Conservation (phyloP, 805 yeast genomes). For the Cyberlindnera maritima region DNA sequence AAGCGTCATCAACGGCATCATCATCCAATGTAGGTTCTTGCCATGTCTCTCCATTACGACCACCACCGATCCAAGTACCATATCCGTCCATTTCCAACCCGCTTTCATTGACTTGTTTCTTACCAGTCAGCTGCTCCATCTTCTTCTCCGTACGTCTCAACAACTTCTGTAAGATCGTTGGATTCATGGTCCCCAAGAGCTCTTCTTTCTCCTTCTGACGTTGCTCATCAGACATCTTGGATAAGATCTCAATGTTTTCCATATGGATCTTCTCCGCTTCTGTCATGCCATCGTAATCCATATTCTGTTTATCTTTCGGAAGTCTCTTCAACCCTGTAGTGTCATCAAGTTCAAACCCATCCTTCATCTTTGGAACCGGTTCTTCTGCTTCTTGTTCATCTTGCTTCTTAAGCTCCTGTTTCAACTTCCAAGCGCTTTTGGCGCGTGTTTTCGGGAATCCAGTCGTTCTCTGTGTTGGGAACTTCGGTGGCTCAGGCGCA, state of each 20-base stretch:
- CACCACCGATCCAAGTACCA: slow-evolving; percentile 32
- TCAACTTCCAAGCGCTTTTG: slow-evolving; percentile 82
- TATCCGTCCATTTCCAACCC: slow-evolving; percentile 24
- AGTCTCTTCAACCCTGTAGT: slow-evolving; percentile 75
- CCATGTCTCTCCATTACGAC: slow-evolving; percentile 24
- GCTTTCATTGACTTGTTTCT: slow-evolving; percentile 4
- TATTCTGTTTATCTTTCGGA: slow-evolving; percentile 87
- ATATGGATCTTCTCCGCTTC: slow-evolving; percentile 75
- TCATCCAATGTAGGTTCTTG: slow-evolving; percentile 20
- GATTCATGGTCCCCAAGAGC: slow-evolving; percentile 63
- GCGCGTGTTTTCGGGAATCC: slow-evolving; percentile 83
- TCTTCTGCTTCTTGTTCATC: too few species aligned
- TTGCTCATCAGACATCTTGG: slow-evolving; percentile 64
- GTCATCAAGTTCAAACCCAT: slow-evolving; percentile 87
- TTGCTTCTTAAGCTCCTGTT: slow-evolving; percentile 86
- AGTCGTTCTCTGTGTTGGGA: slow-evolving; percentile 61
- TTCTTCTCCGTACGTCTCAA: slow-evolving; percentile 55
- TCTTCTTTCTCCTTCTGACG: slow-evolving; percentile 64
- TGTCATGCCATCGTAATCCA: slow-evolving; percentile 33
- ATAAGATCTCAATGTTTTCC: slow-evolving; percentile 65
- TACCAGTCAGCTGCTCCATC: slow-evolving; percentile 29
- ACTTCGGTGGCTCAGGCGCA: slow-evolving; percentile 91
- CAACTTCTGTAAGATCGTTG: slow-evolving; percentile 58
- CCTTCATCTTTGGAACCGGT: slow-evolving; percentile 65
- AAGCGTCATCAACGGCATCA: slow-evolving; percentile 19